A percentile compares a stretch with the other conserved stretches of the same genome.
These are phyloP conservation scores for Polytrichum commune DNA, from an alignment of 225 moss, liverwort and hornwort genomes.

Conservation along the genomic window DNA sequence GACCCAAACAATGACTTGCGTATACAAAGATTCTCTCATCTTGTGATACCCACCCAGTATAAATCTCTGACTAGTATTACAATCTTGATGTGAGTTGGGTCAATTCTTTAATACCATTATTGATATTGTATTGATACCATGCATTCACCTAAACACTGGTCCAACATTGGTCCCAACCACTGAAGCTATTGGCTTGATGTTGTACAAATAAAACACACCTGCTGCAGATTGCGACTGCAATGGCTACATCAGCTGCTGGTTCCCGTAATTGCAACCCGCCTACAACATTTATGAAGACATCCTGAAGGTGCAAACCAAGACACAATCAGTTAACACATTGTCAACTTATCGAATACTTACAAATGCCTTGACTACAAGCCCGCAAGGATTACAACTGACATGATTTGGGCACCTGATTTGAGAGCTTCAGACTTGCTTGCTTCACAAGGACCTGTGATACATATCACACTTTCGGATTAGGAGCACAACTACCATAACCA, in stretches of 20 bases:
- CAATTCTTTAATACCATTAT: too few species aligned
- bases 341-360: neutral
- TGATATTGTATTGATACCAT: too few species aligned
- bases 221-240: slow-evolving; percentile 95
- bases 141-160: too few species aligned
- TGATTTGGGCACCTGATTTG: slow-evolving; percentile 68
- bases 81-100: too few species aligned
- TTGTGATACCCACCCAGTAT: too few species aligned
- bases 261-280: slow-evolving; percentile 92
- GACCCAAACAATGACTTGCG: too few species aligned
- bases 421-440: slow-evolving; percentile 92
- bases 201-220: slow-evolving; percentile 34
- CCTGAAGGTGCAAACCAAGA: slow-evolving; percentile 34
- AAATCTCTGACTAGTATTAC: too few species aligned
- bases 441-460: slow-evolving; percentile 77
- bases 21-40: too few species aligned
- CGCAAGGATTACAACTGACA: too few species aligned
- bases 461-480: neutral
- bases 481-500: neutral
- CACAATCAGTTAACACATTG: neutral
- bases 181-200: too few species aligned
- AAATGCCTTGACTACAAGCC: too few species aligned
- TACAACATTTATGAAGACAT: slow-evolving; percentile 95
- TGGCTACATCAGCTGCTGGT: slow-evolving; percentile 93
- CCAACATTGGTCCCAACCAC: too few species aligned